Conservation (phyloP, 352 stramenopile genomes). For the Phytophthora citricola region DNA sequence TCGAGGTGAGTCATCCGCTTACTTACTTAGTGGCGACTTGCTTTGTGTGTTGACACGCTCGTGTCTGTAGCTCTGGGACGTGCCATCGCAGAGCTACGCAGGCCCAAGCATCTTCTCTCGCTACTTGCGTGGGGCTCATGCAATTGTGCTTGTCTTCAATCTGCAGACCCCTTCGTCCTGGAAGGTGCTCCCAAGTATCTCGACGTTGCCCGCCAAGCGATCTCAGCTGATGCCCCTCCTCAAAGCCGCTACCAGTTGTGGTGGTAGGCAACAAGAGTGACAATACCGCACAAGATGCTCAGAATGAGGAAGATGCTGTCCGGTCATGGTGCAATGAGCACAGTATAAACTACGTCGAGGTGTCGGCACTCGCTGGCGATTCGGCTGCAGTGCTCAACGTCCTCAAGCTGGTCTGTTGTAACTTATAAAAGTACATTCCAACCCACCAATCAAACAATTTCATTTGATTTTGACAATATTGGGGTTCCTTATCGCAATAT, state of each 20-base stretch:
- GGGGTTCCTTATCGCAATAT: no score
- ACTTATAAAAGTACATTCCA: not conserved
- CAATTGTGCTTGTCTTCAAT: slow-evolving; percentile 57
- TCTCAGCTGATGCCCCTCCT: slow-evolving; percentile 5
- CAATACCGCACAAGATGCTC: not conserved
- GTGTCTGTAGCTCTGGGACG: slow-evolving; percentile 60
- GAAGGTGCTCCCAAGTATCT: slow-evolving; percentile 38
- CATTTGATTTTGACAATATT: not conserved
- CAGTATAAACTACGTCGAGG: slow-evolving; percentile 18
- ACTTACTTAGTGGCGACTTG: not conserved
- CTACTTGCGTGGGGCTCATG: slow-evolving; percentile 46
- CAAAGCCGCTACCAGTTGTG: slow-evolving; percentile 22
- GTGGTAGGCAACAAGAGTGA: slow-evolving; percentile 42
- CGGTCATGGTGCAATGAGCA: slow-evolving; percentile 27
- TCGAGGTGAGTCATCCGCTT: slow-evolving; percentile 45
- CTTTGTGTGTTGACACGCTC: slow-evolving; percentile 1
- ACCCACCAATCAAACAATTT: not conserved
- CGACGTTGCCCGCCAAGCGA: slow-evolving; percentile 13
- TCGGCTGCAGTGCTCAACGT: slow-evolving; percentile 17
- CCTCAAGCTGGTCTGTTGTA: slow-evolving; percentile 27
- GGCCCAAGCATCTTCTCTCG: slow-evolving; percentile 51
- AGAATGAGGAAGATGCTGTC: slow-evolving; percentile 14
- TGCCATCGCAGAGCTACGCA: slow-evolving; percentile 57
- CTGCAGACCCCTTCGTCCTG: slow-evolving; percentile 33
- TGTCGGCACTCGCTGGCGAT: slow-evolving; percentile 19